A percentile compares a stretch with the other conserved stretches of the same genome.
phyloP scores from a whole-genome alignment of 2,329 filamentous ascomycete species.

The Monilinia vaccinii-corymbosi region DNA sequence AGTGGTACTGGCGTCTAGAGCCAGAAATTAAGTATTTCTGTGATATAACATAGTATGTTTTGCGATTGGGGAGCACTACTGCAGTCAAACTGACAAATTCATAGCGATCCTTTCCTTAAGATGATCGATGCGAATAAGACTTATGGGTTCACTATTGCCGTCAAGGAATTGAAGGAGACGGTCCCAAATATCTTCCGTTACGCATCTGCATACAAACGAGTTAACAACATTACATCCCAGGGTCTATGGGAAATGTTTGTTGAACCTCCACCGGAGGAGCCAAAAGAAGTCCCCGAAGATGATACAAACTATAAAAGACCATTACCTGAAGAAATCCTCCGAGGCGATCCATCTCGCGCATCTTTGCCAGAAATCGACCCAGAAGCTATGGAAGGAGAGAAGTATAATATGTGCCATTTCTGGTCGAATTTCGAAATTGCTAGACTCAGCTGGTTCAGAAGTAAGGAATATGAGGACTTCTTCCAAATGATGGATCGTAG shows the following conservation, averaged over 20 bases:
- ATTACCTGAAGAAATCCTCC: constrained; percentile 72
- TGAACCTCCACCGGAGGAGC: constrained; percentile 59
- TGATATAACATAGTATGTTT: constrained; percentile 87
- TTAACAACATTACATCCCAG: constrained; percentile 81
- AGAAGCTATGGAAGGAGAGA: constrained; percentile 93
- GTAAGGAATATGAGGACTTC: constrained; percentile 95
- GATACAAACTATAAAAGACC: constrained; percentile 46
- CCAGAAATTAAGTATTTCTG: constrained; percentile 99
- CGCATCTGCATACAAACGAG: constrained; percentile 92
- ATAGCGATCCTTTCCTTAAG: constrained; percentile 83
- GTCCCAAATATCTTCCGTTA: constrained; percentile 99
- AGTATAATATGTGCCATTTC: constrained; percentile 99
- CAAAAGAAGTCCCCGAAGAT: constrained; percentile 47
- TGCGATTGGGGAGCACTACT: not conserved
- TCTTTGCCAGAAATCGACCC: constrained; percentile 74
- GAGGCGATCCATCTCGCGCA: constrained; percentile 61
- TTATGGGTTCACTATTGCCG: constrained; percentile 96
- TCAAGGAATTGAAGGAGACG: constrained; percentile 95
- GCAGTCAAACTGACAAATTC: not conserved
- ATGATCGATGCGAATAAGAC: constrained; percentile 96
- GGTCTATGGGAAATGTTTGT: constrained; percentile 99
- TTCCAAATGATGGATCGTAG: constrained; percentile 98
- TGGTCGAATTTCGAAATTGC: constrained; percentile 99
- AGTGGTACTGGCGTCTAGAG: constrained; percentile 99
- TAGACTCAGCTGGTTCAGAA: constrained; percentile 87